These are phyloP conservation scores for Linum trigynum DNA, from an alignment of 345 rosid species.

Conservation along the genomic window DNA sequence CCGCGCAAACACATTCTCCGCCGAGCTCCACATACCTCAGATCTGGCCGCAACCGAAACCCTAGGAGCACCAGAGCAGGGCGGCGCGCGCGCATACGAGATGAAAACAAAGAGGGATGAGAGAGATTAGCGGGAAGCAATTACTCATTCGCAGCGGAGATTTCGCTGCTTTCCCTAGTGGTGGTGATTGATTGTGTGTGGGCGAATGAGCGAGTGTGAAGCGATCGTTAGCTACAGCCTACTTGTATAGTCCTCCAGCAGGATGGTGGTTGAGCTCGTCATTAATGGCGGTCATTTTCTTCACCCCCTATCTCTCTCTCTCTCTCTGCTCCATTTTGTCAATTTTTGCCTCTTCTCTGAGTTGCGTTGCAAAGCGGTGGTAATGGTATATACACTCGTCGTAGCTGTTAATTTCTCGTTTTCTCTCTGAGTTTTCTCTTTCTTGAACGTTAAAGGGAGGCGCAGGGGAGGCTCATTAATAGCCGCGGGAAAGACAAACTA, in stretches of 20 bases:
- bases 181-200: background rate
- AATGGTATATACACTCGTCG: background rate
- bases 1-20: slow-evolving; percentile 63
- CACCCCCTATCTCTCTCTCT: slow-evolving; percentile 2
- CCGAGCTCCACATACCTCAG: slow-evolving; percentile 66
- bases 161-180: background rate
- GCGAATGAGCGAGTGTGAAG: background rate
- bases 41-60: slow-evolving; percentile 10
- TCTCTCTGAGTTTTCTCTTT: background rate
- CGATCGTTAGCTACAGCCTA: too few relatives aligned
- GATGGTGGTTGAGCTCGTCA: slow-evolving; percentile 47
- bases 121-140: background rate
- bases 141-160: background rate
- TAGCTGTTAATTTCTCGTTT: background rate
- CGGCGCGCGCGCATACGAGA: background rate
- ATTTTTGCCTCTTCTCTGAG: too few relatives aligned
- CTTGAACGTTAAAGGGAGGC: slow-evolving; percentile 16
- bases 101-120: background rate
- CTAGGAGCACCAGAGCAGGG: background rate
- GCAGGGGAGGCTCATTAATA: slow-evolving; percentile 31
- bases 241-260: slow-evolving; percentile 5
- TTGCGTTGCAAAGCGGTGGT: too few relatives aligned
- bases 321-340: slow-evolving; percentile 1
- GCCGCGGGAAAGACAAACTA: slow-evolving; percentile 43
- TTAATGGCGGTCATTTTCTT: slow-evolving; percentile 29